phyloP scores from a whole-genome alignment of 106 monocot species.

The Xerophyta viscosa region DNA sequence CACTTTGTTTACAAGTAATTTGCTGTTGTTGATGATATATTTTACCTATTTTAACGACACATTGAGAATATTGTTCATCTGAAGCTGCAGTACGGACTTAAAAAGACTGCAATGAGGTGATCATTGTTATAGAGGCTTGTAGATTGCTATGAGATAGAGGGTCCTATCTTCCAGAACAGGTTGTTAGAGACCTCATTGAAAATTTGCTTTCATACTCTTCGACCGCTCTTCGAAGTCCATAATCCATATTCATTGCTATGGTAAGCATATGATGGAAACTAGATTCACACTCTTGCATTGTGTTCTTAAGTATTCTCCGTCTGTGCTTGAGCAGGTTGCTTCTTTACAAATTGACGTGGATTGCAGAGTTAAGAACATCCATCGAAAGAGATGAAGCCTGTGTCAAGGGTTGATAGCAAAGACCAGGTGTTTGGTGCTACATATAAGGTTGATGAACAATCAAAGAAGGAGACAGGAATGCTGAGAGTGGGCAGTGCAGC shows the following conservation, averaged over 20 bases:
- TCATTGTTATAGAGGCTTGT: slow-evolving; percentile 79
- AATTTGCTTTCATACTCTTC: slow-evolving; percentile 75
- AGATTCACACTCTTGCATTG: not conserved
- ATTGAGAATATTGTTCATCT: slow-evolving; percentile 54
- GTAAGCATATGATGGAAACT: slow-evolving; percentile 26
- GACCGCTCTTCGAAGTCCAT: slow-evolving; percentile 46
- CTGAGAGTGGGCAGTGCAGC: slow-evolving; percentile 48
- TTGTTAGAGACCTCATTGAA: slow-evolving; percentile 66
- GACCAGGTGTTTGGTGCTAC: slow-evolving; percentile 47
- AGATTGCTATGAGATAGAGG: slow-evolving; percentile 81
- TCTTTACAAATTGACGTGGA: slow-evolving; percentile 68
- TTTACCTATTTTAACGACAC: slow-evolving; percentile 75
- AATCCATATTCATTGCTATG: slow-evolving; percentile 63
- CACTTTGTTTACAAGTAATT: slow-evolving; percentile 43
- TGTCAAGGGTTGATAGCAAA: slow-evolving; percentile 82
- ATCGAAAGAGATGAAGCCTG: slow-evolving; percentile 43
- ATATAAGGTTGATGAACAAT: slow-evolving; percentile 30
- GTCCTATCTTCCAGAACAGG: slow-evolving; percentile 79
- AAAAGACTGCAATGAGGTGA: slow-evolving; percentile 70
- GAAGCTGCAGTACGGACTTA: slow-evolving; percentile 83
- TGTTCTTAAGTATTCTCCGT: not conserved
- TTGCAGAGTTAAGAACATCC: slow-evolving; percentile 84
- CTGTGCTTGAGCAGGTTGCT: slow-evolving; percentile 42
- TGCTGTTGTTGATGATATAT: slow-evolving; percentile 65
- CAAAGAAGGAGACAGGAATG: slow-evolving; percentile 29